phyloP scores from a whole-genome alignment of 768 basidiomycete species.

The Termitomyces sp. region DNA sequence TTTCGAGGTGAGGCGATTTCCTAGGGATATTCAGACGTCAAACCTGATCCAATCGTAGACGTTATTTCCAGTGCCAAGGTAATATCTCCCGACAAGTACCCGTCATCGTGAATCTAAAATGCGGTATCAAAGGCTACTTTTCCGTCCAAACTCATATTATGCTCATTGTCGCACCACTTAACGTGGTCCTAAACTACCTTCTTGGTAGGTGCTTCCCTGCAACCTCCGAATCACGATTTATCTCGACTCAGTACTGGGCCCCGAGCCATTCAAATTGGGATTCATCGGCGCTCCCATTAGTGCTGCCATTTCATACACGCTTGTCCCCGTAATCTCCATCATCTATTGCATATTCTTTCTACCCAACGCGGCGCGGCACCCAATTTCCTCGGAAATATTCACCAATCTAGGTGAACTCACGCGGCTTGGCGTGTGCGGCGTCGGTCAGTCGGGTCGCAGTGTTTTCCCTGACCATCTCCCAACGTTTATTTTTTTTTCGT shows the following conservation, averaged over 20 bases:
- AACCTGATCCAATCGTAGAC: slow-evolving; percentile 19
- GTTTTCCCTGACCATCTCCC: not conserved
- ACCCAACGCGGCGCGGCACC: slow-evolving; percentile 70
- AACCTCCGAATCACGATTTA: not conserved
- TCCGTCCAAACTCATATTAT: slow-evolving; percentile 2
- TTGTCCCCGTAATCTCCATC: slow-evolving; percentile 57
- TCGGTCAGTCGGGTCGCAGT: not conserved
- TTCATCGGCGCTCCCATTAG: slow-evolving; percentile 92
- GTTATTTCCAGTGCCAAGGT: slow-evolving; percentile 83
- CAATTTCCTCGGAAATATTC: slow-evolving; percentile 57
- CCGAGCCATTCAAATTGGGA: slow-evolving; percentile 66
- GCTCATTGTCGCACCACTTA: slow-evolving; percentile 72
- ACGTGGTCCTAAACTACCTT: slow-evolving; percentile 73
- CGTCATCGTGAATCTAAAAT: not conserved
- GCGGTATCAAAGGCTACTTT: slow-evolving; percentile 1
- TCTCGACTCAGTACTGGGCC: slow-evolving; percentile 65
- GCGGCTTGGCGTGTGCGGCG: slow-evolving; percentile 42
- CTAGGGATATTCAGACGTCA: not conserved
- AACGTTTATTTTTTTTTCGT: not conserved
- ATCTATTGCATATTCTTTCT: slow-evolving; percentile 55
- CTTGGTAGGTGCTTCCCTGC: slow-evolving; percentile 43
- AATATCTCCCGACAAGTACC: not conserved
- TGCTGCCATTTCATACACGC: slow-evolving; percentile 78
- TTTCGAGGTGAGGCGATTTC: slow-evolving; percentile 28
- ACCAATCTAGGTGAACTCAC: slow-evolving; percentile 57